A percentile compares a stretch with the other conserved stretches of the same genome.
These are phyloP conservation scores for Arthrobotrys megalospora DNA, from an alignment of 2,329 filamentous ascomycete species.

Conservation along the genomic window DNA sequence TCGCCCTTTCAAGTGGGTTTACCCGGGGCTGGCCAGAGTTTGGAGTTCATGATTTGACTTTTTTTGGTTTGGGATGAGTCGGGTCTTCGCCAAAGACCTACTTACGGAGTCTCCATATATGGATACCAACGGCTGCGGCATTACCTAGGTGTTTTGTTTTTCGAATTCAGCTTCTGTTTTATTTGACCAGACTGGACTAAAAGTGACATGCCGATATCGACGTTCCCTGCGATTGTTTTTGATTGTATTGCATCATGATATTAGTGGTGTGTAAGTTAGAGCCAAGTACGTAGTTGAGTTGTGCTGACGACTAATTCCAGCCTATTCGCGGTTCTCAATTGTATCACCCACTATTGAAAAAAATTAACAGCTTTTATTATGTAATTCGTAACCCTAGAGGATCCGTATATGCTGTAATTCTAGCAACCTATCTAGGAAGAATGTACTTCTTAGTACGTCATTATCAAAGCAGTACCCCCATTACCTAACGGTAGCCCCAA, in stretches of 20 bases:
- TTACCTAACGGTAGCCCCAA: slow-evolving; percentile 86
- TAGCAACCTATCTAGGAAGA: slow-evolving; percentile 1
- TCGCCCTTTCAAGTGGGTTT: slow-evolving; percentile 5
- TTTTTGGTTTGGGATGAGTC: slow-evolving; percentile 27
- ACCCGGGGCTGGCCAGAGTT: slow-evolving; percentile 21
- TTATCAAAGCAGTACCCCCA: background rate
- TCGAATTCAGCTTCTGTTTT: slow-evolving; percentile 15
- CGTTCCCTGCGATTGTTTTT: background rate
- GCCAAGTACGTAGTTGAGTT: background rate
- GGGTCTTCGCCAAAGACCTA: slow-evolving; percentile 13
- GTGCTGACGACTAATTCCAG: background rate
- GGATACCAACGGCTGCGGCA: slow-evolving; percentile 27
- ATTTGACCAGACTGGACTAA: slow-evolving; percentile 32
- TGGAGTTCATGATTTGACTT: slow-evolving; percentile 33
- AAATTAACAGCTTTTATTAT: slow-evolving; percentile 28
- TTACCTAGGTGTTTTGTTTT: slow-evolving; percentile 53
- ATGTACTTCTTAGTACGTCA: background rate
- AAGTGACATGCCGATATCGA: slow-evolving; percentile 5
- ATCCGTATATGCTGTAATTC: slow-evolving; percentile 9
- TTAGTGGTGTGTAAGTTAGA: slow-evolving; percentile 11
- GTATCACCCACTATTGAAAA: background rate
- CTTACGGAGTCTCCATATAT: slow-evolving; percentile 28
- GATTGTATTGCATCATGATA: slow-evolving; percentile 27
- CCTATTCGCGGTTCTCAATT: background rate
- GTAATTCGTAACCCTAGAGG: background rate